Conservation (phyloP, 257 asterid genomes). For the Primulina tabacum region DNA sequence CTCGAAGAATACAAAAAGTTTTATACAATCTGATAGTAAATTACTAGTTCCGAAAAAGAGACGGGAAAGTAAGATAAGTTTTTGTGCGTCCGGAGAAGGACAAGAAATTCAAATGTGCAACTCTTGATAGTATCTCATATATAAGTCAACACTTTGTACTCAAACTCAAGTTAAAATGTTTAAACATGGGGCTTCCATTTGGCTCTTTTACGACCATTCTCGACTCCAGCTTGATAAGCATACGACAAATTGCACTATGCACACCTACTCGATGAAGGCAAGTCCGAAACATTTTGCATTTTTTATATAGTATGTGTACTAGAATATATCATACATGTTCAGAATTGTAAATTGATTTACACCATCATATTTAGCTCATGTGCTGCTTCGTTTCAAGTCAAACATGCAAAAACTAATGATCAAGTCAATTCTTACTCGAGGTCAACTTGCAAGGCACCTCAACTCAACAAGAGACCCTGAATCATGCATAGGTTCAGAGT, state of each 20-base stretch:
- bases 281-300: not conserved
- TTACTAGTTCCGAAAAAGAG: no score
- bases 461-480: conserved; percentile 2
- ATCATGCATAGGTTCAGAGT: not conserved
- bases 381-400: not conserved
- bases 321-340: not conserved
- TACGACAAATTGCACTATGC: not conserved
- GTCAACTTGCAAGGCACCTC: conserved; percentile 2
- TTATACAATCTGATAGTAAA: no score
- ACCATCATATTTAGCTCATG: conserved; percentile 8
- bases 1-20: not conserved
- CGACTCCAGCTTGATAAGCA: not conserved
- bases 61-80: not conserved
- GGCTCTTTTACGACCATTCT: not conserved
- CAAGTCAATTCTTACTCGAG: conserved; percentile 14
- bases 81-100: not conserved
- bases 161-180: not conserved
- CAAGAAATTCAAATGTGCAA: not conserved
- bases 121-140: conserved; percentile 1
- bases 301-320: not conserved
- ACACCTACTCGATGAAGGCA: conserved; percentile 7
- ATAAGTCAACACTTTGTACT: not conserved
- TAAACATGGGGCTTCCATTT: not conserved
- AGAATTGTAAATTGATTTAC: not conserved
- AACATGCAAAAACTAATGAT: conserved; percentile 5